Evolutionary conservation across 2,329 filamentous ascomycete species (phyloP), one percentile per base, ranked within the genome.

Genomic region (Cercospora zeae-maydis): DNA sequence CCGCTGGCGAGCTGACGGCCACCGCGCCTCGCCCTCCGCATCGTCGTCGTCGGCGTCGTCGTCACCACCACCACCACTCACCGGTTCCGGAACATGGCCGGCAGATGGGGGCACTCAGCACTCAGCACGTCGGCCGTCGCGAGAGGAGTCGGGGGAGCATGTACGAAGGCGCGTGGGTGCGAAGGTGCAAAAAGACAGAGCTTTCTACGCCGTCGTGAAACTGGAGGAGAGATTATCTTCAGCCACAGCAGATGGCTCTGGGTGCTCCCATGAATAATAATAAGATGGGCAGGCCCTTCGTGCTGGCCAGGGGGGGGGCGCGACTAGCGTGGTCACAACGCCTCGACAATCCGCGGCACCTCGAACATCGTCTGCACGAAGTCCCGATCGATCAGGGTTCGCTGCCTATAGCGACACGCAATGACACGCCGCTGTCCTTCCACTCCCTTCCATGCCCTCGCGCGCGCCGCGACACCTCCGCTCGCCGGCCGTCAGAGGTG

Each of bases 21-120:
- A 42, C 55, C 55, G 19, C 33, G 52, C 45, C 58, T 47, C 39
- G 59, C 33, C 51, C 11, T 51, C n/a, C n/a, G n/a, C n/a, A n/a
- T n/a, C n/a, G n/a, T n/a, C n/a, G n/a, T n/a, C n/a, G n/a, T n/a
- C n/a, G n/a, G n/a, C n/a, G n/a, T n/a, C n/a, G n/a, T n/a, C n/a
- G n/a, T n/a, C n/a, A n/a, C n/a, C n/a, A n/a, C n/a, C n/a, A n/a
- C n/a, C 42, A 51, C 34, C 59, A 75, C 78, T 62, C 74, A 80
- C 79, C 79, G 74, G 70, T 81, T 80, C 69, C 78, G 78, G 76
- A 81, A 81, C 79, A 81, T 80, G 70, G 63, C 73, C 74, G 68
- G 59, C 58, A 55, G 55, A 31, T n/a, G n/a, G 39, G 31, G 55
- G 45, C 52, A n/a, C 61, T 64, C 53, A 63, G 64, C 66, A 66